Evolutionary conservation across 2,329 filamentous ascomycete genomes (phyloP), one percentile per base, ranked within the genome.

Genomic region (Fusarium gaditjirri): DNA sequence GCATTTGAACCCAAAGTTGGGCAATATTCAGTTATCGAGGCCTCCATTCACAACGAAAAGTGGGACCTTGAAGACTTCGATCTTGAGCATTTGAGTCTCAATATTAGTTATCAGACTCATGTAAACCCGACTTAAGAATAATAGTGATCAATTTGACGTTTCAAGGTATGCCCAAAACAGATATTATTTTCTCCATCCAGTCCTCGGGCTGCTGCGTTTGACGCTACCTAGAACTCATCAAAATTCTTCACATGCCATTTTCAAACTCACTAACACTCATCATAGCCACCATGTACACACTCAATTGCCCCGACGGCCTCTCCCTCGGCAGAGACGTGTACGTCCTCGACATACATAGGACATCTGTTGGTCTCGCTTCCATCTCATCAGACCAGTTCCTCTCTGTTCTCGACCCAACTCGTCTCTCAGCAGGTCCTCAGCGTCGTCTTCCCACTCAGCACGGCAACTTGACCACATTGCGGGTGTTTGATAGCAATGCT

Each of bases 301-400:
- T 83, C 72, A 60, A 57, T 65, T 78, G 77, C 65, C 60, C 77
- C 60, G 81, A 81, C 56, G 64, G 70, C 36, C 75, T 80, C 70
- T 71, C 64, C 72, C 77, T 80, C 68, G 74, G 76, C 33, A 67
- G 65, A 53, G 85, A 86, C 47, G 83, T 86, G 56, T 92, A 91
- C 78, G 86, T 91, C 38, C 86, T 90, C 54, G 86, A 89, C 65
- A 83, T 92, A 57, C 82, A 86, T 31, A 84, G 87, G n/a, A 82
- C 87, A 8, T 73, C 82, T 1, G 78, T 81, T 4, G 84, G 86
- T 9, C 84, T 93, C 43, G 89, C 88, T 4, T 86, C 89, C 21
- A 92, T 92, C 62, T 88, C 90, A 6, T 93, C 92, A 1, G 91
- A 94, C 81, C 89, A 93, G 80, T 86, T 85, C n/a, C 84, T 95